These are phyloP conservation scores for Aspergillus felis DNA, from an alignment of 2,329 filamentous ascomycete genomes.

Conservation along the genomic window DNA sequence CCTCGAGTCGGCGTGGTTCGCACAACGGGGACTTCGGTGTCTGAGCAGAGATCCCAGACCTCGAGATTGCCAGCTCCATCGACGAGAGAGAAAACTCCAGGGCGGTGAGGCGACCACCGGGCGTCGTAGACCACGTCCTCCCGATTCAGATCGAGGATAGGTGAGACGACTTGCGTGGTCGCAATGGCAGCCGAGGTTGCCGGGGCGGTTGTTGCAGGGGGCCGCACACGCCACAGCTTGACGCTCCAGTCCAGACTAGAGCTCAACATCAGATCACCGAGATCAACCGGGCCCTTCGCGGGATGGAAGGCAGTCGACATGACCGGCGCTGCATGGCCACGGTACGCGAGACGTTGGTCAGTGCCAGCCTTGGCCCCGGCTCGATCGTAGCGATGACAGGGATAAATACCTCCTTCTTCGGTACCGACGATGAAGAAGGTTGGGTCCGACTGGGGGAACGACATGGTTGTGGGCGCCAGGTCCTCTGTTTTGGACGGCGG, in stretches of 20 bases:
- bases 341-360: conserved; percentile 82
- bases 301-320: conserved; percentile 97
- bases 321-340: conserved; percentile 86
- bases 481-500: conserved; percentile 89
- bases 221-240: conserved; percentile 89
- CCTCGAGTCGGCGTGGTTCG: conserved; percentile 66
- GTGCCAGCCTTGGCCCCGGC: conserved; percentile 96
- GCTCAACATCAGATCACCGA: conserved; percentile 90
- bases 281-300: conserved; percentile 82
- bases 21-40: conserved; percentile 87
- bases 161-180: conserved; percentile 55
- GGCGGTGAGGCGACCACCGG: conserved; percentile 89
- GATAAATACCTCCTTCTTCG: conserved; percentile 94
- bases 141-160: conserved; percentile 82
- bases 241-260: conserved; percentile 95
- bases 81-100: conserved; percentile 89
- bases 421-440: conserved; percentile 97
- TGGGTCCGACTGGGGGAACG: conserved; percentile 90
- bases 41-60: conserved; percentile 89
- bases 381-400: conserved; percentile 94
- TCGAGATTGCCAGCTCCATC: conserved; percentile 91
- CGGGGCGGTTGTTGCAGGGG: conserved; percentile 39
- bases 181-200: conserved; percentile 31
- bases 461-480: conserved; percentile 87
- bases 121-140: conserved; percentile 98